Percentiles rank a stretch among this genome's conserved stretches.
Conservation (phyloP, 441 rosid species). For the Raphanus hybrid region DNA sequence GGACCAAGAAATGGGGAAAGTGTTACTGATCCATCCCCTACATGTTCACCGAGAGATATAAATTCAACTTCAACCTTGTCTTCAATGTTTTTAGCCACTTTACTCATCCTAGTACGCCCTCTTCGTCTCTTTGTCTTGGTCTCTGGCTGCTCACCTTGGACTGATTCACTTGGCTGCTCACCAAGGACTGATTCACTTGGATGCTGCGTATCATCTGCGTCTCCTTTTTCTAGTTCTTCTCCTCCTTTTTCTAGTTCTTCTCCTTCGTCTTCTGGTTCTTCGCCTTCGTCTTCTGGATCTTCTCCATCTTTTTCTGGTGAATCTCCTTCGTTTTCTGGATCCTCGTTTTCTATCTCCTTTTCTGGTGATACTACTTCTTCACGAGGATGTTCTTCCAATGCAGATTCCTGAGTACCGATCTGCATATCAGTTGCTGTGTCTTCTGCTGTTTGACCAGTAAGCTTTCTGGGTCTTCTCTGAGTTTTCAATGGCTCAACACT, state of each 20-base stretch:
- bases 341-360: not conserved
- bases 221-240: not conserved
- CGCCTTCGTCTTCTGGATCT: not conserved
- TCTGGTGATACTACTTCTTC: not conserved
- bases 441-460: not conserved
- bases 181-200: not conserved
- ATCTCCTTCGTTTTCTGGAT: not conserved
- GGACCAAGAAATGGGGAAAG: too few relatives aligned
- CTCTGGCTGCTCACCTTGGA: not conserved
- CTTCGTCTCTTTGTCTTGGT: not conserved
- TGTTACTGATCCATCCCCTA: too few relatives aligned
- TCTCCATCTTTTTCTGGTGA: not conserved
- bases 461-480: not conserved
- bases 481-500: not conserved
- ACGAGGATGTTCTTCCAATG: not conserved
- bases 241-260: not conserved
- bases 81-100: not conserved
- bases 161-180: not conserved
- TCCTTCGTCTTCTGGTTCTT: not conserved
- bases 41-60: too few relatives aligned
- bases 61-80: not conserved
- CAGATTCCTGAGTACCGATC: not conserved
- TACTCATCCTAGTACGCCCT: not conserved
- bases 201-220: not conserved
- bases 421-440: not conserved